These are phyloP conservation scores for Fusarium austroafricanum DNA, from an alignment of 2,329 filamentous ascomycete species.

Conservation along the genomic window DNA sequence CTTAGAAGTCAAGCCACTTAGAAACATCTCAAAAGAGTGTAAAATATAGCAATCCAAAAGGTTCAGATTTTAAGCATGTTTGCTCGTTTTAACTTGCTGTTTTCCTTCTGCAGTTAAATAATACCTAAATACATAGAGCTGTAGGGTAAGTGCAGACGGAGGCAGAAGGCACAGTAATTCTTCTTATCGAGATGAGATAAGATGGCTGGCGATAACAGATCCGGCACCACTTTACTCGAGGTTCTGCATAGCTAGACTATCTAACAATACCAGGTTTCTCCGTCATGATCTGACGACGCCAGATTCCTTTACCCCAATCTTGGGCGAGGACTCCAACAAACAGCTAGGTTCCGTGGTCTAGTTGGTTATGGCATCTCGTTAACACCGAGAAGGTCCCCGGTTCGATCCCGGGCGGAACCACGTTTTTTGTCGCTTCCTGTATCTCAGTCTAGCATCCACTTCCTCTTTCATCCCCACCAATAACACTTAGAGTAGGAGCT, in stretches of 20 bases:
- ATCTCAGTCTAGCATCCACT: too few species aligned
- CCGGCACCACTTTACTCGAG: neutral
- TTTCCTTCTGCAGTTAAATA: neutral
- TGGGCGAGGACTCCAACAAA: neutral
- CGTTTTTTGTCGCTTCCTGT: neutral
- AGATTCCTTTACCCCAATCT: too few species aligned
- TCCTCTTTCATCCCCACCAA: too few species aligned
- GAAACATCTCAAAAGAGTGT: too few species aligned
- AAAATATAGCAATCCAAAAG: too few species aligned
- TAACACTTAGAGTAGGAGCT: too few species aligned
- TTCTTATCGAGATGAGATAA: too few species aligned
- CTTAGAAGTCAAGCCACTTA: too few species aligned
- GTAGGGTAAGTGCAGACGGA: neutral
- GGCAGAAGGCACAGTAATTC: too few species aligned
- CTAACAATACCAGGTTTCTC: too few species aligned
- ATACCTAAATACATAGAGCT: neutral
- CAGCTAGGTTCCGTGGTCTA: slow-evolving; percentile 14
- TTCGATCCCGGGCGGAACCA: slow-evolving; percentile 20
- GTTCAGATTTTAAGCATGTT: neutral
- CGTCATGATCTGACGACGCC: too few species aligned
- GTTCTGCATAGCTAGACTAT: neutral
- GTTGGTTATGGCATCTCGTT: slow-evolving; percentile 17
- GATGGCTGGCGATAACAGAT: too few species aligned
- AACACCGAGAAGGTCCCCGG: slow-evolving; percentile 19
- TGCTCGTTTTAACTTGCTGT: neutral